Conservation (phyloP, 306 rosid genomes). For the Trichosanthes truncata region DNA sequence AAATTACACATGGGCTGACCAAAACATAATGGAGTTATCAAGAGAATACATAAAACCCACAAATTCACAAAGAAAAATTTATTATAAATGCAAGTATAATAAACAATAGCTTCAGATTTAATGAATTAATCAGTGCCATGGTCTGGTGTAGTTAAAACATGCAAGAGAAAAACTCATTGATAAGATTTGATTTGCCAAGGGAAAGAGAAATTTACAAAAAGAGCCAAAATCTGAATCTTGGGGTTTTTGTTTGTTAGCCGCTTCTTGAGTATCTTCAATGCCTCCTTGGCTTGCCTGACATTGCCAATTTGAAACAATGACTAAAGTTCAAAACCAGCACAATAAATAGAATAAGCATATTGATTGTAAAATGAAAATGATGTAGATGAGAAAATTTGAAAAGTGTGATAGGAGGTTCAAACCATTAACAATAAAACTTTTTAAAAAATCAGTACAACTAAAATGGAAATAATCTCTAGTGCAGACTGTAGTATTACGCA, state of each 20-base stretch:
- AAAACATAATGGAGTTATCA: background rate
- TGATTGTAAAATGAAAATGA: background rate
- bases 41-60: background rate
- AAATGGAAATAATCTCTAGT: conserved; percentile 1
- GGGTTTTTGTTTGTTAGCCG: conserved; percentile 69
- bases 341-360: background rate
- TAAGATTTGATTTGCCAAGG: background rate
- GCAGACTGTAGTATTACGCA: background rate
- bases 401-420: background rate
- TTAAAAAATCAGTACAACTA: background rate
- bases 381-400: background rate
- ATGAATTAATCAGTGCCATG: background rate
- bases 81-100: background rate
- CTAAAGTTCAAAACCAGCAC: background rate
- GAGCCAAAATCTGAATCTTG: conserved; percentile 80
- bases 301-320: conserved; percentile 15
- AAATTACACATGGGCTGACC: background rate
- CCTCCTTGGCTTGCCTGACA: conserved; percentile 95
- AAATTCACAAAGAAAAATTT: background rate
- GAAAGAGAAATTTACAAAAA: conserved; percentile 61
- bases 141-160: background rate
- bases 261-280: conserved; percentile 85
- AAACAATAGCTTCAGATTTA: background rate
- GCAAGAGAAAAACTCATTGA: background rate
- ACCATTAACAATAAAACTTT: background rate